phyloP scores from a whole-genome alignment of 2,329 filamentous ascomycete genomes.

The Monosporascus sp. region DNA sequence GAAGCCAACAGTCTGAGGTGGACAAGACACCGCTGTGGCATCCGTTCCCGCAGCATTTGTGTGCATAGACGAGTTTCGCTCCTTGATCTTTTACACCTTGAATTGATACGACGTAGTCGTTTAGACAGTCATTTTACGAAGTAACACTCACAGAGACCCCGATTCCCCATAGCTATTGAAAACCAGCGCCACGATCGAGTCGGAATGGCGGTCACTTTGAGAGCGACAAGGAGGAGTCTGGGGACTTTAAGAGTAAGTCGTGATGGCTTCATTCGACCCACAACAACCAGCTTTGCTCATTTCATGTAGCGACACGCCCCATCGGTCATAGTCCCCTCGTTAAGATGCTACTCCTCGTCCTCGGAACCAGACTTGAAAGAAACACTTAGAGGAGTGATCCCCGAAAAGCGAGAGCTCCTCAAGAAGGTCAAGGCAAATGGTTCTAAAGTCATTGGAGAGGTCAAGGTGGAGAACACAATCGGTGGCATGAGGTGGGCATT shows the following conservation, averaged over 20 bases:
- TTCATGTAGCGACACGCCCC: slow-evolving; percentile 20
- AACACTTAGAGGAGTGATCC: slow-evolving; percentile 77
- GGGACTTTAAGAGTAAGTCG: slow-evolving; percentile 57
- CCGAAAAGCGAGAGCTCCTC: slow-evolving; percentile 86
- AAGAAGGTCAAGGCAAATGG: slow-evolving; percentile 88
- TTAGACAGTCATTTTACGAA: neutral
- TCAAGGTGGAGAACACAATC: slow-evolving; percentile 90
- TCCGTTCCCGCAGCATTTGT: neutral
- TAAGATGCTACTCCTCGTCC: slow-evolving; percentile 63
- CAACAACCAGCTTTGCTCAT: neutral
- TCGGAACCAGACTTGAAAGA: slow-evolving; percentile 87
- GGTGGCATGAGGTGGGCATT: slow-evolving; percentile 73
- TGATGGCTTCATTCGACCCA: neutral
- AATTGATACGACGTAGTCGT: neutral
- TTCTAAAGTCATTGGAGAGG: slow-evolving; percentile 79
- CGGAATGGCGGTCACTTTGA: slow-evolving; percentile 60
- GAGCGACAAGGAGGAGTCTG: slow-evolving; percentile 57
- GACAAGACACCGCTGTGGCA: no score
- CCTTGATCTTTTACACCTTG: neutral
- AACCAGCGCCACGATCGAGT: neutral
- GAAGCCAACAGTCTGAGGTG: no score
- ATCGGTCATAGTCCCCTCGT: slow-evolving; percentile 24
- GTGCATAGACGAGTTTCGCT: neutral
- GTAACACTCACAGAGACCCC: neutral
- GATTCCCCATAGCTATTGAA: neutral